Evolutionary conservation across 108 stramenopile genomes (phyloP).

Genomic region (Skeletonema grethae): DNA sequence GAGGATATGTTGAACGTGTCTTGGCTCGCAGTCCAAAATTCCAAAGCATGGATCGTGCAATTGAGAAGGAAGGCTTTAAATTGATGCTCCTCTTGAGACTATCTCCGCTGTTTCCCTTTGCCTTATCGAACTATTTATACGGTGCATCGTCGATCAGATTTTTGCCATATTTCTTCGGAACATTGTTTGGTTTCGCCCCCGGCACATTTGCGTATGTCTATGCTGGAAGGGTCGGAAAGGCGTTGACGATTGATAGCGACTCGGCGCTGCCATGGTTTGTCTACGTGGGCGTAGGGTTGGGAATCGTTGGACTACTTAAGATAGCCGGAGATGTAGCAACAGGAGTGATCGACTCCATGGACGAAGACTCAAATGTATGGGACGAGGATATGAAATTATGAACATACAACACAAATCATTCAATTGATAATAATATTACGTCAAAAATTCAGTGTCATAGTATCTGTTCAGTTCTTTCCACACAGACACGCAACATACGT

Average conservation of each 20-base stretch:
- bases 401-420: not conserved
- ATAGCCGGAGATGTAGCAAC: conserved; percentile 70
- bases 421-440: not conserved
- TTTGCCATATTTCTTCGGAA: conserved; percentile 67
- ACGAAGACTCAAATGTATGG: conserved; percentile 49
- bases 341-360: conserved; percentile 63
- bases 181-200: conserved; percentile 77
- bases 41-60: conserved; percentile 77
- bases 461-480: not conserved
- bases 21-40: conserved; percentile 73
- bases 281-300: conserved; percentile 59
- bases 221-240: conserved; percentile 72
- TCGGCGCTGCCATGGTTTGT: conserved; percentile 72
- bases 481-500: not conserved
- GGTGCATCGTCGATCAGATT: conserved; percentile 82
- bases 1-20: conserved; percentile 67
- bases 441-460: not conserved
- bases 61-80: conserved; percentile 89
- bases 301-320: conserved; percentile 57
- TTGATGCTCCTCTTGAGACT: conserved; percentile 85
- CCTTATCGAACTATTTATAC: conserved; percentile 88
- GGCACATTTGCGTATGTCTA: conserved; percentile 86
- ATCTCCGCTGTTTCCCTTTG: conserved; percentile 91
- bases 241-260: conserved; percentile 49
- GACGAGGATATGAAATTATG: conserved; percentile 12